phyloP scores from a whole-genome alignment of 2,329 filamentous ascomycete species.

The Cladosporium cucumerinum region DNA sequence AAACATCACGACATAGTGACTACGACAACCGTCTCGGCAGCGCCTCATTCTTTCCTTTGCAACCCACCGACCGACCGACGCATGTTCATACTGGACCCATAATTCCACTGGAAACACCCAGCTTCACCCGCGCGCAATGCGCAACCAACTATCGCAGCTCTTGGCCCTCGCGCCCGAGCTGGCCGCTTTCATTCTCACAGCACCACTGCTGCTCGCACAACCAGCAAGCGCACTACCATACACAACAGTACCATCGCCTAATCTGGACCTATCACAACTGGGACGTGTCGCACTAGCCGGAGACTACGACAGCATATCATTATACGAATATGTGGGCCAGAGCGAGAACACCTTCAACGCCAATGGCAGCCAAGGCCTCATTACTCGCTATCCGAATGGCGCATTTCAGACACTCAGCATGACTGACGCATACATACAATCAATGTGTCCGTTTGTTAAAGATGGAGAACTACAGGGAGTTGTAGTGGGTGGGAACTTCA shows the following conservation, averaged over 20 bases:
- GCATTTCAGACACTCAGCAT: constrained; percentile 72
- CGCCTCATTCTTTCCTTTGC: constrained; percentile 6
- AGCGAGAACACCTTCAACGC: constrained; percentile 62
- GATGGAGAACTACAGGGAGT: constrained; percentile 67
- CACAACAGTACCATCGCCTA: constrained; percentile 52
- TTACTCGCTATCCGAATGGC: constrained; percentile 81
- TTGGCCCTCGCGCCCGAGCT: constrained; percentile 36
- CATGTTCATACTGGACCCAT: constrained; percentile 8
- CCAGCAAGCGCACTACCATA: constrained; percentile 21
- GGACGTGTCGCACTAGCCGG: constrained; percentile 83
- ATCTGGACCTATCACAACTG: constrained; percentile 74
- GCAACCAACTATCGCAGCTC: constrained; percentile 31
- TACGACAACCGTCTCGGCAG: background rate
- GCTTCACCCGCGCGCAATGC: constrained; percentile 25
- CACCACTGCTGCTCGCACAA: constrained; percentile 24
- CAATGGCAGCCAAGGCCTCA: constrained; percentile 78
- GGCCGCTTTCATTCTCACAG: constrained; percentile 31
- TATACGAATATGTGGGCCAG: constrained; percentile 83
- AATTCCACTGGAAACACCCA: constrained; percentile 3
- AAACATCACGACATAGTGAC: background rate
- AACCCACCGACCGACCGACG: background rate
- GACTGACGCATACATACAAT: constrained; percentile 71
- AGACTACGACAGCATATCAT: constrained; percentile 85
- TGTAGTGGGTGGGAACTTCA: constrained; percentile 92
- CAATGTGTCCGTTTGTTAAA: constrained; percentile 78